Conservation (phyloP, 495 filamentous ascomycete species). For the Aspergillus indologenus region DNA sequence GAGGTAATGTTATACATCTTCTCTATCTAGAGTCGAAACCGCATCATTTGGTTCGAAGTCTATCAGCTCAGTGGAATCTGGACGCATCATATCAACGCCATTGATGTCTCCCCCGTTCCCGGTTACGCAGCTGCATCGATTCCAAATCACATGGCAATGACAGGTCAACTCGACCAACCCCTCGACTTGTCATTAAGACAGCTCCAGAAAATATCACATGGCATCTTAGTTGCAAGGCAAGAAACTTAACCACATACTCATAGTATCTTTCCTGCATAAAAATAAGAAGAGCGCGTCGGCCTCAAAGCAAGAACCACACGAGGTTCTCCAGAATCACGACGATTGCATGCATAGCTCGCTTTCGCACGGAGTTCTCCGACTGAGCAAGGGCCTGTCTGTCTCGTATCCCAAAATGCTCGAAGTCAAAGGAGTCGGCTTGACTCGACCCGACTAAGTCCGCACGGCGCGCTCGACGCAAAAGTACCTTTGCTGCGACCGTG, state of each 20-base stretch:
- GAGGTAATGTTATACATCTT: too few relatives aligned
- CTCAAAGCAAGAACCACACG: background rate
- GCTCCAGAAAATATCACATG: background rate
- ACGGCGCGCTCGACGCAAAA: background rate
- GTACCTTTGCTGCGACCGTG: background rate
- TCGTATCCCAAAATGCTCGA: background rate
- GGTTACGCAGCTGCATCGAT: background rate
- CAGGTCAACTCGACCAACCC: background rate
- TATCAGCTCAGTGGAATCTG: background rate
- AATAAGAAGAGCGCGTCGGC: background rate
- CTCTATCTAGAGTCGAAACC: background rate
- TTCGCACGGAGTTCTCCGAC: background rate
- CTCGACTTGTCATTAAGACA: background rate
- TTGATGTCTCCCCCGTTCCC: background rate
- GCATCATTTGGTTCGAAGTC: background rate
- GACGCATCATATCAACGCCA: background rate
- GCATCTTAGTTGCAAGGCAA: background rate
- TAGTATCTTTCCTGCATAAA: background rate
- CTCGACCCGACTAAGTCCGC: background rate
- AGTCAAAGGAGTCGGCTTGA: background rate
- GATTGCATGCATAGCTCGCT: background rate
- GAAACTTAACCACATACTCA: background rate
- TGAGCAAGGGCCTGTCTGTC: background rate
- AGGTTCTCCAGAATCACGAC: background rate
- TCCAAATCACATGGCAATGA: conserved; percentile 7